Evolutionary conservation across 2,329 filamentous ascomycete species (phyloP).

Genomic region (Trichoderma koningii): DNA sequence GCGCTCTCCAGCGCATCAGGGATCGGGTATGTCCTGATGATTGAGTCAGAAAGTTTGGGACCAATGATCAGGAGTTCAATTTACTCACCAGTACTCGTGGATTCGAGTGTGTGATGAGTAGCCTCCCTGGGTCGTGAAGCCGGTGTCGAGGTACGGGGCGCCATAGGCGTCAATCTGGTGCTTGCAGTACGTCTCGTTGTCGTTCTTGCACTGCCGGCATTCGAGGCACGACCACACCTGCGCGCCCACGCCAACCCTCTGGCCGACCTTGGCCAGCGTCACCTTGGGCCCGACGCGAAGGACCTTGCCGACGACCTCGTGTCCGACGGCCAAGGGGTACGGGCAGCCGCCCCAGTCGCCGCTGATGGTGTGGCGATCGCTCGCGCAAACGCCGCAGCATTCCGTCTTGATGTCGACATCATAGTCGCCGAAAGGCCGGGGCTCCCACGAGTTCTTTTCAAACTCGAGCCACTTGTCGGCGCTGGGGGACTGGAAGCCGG

Average conservation of each 20-base stretch:
- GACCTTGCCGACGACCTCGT: constrained; percentile 72
- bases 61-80: constrained; percentile 55
- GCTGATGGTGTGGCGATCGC: constrained; percentile 70
- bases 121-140: constrained; percentile 62
- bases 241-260: constrained; percentile 62
- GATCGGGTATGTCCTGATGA: constrained; percentile 66
- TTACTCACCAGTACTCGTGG: constrained; percentile 49
- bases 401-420: constrained; percentile 89
- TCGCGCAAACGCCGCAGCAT: constrained; percentile 74
- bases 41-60: constrained; percentile 41
- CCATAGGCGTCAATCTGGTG: constrained; percentile 53
- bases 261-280: constrained; percentile 54
- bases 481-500: constrained; percentile 61
- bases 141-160: constrained; percentile 51
- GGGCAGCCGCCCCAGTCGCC: constrained; percentile 67
- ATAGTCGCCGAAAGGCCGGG: constrained; percentile 83
- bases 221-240: constrained; percentile 56
- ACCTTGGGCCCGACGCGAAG: constrained; percentile 62
- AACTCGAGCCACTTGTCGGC: constrained; percentile 60
- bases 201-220: constrained; percentile 45
- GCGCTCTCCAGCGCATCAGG: constrained; percentile 67
- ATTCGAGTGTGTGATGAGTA: constrained; percentile 44
- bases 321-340: constrained; percentile 67
- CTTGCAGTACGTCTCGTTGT: constrained; percentile 47
- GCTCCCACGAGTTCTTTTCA: constrained; percentile 73